phyloP scores from a whole-genome alignment of 306 rosid genomes.

The Vigna trinervia region DNA sequence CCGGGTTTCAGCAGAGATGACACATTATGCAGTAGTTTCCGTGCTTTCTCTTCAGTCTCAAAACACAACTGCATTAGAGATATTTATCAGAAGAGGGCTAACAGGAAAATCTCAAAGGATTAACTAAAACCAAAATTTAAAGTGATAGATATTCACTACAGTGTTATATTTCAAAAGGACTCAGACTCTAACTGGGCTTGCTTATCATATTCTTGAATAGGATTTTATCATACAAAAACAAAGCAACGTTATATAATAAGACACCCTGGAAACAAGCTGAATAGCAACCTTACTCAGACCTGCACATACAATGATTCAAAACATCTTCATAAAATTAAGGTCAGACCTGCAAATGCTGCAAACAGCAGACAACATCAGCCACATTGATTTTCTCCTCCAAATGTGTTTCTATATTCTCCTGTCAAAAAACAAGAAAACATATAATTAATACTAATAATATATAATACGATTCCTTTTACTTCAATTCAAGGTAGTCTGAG shows the following conservation, averaged over 20 bases:
- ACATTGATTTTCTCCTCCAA: slow-evolving; percentile 67
- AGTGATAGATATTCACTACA: neutral
- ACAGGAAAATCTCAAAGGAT: slow-evolving; percentile 3
- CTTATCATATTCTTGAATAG: neutral
- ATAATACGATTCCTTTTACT: neutral
- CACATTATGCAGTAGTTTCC: slow-evolving; percentile 79
- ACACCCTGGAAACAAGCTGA: neutral
- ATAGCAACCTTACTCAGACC: neutral
- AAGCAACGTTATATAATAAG: slow-evolving; percentile 13
- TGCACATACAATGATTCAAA: neutral
- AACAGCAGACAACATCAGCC: slow-evolving; percentile 91
- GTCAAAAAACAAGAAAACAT: slow-evolving; percentile 20
- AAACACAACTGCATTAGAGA: slow-evolving; percentile 77
- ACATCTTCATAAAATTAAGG: neutral
- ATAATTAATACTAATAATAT: neutral
- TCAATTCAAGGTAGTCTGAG: slow-evolving; percentile 15
- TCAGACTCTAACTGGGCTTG: slow-evolving; percentile 3
- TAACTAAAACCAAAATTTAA: slow-evolving; percentile 19
- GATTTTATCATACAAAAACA: neutral
- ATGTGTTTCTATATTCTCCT: slow-evolving; percentile 69
- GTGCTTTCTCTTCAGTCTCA: slow-evolving; percentile 91
- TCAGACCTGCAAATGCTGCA: slow-evolving; percentile 93
- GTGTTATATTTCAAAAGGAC: slow-evolving; percentile 21
- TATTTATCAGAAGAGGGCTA: slow-evolving; percentile 33
- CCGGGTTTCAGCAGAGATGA: slow-evolving; percentile 91